These are phyloP conservation scores for Agaricales sp. DNA, from an alignment of 1,284 basidiomycete genomes.

Conservation along the genomic window DNA sequence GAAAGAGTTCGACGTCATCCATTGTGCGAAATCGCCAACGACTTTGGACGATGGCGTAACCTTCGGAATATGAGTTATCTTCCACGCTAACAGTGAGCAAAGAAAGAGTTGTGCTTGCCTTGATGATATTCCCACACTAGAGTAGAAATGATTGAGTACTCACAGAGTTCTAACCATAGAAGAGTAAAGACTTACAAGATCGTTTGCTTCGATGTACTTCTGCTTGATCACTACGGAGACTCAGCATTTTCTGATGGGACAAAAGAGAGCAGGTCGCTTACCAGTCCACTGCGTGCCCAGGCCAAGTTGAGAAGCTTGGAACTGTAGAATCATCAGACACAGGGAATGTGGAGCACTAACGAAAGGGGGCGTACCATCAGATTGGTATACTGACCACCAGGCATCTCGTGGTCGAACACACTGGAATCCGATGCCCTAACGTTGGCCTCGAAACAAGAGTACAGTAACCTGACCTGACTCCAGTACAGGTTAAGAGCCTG, in stretches of 20 bases:
- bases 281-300: constrained; percentile 95
- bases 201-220: constrained; percentile 96
- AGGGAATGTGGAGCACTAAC: constrained; percentile 4
- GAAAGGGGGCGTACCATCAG: constrained; percentile 54
- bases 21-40: constrained; percentile 98
- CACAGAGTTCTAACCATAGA: constrained; percentile 2
- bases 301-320: constrained; percentile 97
- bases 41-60: constrained; percentile 99
- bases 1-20: constrained; percentile 95
- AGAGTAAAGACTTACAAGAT: constrained; percentile 49
- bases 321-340: constrained; percentile 36
- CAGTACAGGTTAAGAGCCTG: constrained; percentile 98
- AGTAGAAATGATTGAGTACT: constrained; percentile 11
- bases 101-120: constrained; percentile 30
- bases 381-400: constrained; percentile 96
- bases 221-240: constrained; percentile 79
- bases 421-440: constrained; percentile 94
- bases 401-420: constrained; percentile 99
- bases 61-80: constrained; percentile 19
- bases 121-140: constrained; percentile 96
- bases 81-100: constrained; percentile 3
- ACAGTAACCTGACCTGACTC: constrained; percentile 94
- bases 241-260: constrained; percentile 9
- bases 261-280: constrained; percentile 19
- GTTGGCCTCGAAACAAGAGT: constrained; percentile 97